phyloP scores from a whole-genome alignment of 2,329 filamentous ascomycete species.

The Chrysosporium keratinophilum region DNA sequence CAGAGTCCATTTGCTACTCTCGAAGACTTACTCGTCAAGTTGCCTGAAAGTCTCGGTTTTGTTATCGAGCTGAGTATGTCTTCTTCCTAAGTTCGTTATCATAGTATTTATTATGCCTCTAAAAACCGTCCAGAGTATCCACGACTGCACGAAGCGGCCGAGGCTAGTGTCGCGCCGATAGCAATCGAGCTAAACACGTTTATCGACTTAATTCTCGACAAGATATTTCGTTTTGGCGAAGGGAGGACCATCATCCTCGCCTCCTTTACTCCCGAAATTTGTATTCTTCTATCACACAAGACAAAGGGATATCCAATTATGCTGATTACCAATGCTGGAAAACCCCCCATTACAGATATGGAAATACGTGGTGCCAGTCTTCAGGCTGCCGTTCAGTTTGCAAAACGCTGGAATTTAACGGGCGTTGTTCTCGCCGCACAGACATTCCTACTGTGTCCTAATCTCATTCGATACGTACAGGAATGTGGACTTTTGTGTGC shows the following conservation, averaged over 20 bases:
- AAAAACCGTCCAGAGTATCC: constrained; percentile 30
- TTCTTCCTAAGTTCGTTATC: too few species aligned
- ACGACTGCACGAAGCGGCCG: constrained; percentile 30
- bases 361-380: constrained; percentile 29
- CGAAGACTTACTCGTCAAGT: constrained; percentile 28
- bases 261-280: constrained; percentile 24
- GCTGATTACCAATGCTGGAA: constrained; percentile 25
- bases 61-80: constrained; percentile 35
- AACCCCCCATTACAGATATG: constrained; percentile 20
- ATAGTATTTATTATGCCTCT: too few species aligned
- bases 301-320: constrained; percentile 21
- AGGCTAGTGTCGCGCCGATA: constrained; percentile 26
- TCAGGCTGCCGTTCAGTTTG: constrained; percentile 32
- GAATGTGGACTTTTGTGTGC: constrained; percentile 26
- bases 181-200: constrained; percentile 34
- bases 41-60: constrained; percentile 31
- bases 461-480: constrained; percentile 29
- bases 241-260: constrained; percentile 26
- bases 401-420: constrained; percentile 29
- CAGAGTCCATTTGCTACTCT: constrained; percentile 32
- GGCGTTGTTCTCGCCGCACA: constrained; percentile 33
- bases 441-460: constrained; percentile 29
- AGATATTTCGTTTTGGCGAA: constrained; percentile 20
- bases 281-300: constrained; percentile 21
- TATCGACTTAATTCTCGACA: constrained; percentile 30